These are phyloP conservation scores for Ceratonia siliqua DNA, from an alignment of 306 rosid genomes.

Conservation along the genomic window DNA sequence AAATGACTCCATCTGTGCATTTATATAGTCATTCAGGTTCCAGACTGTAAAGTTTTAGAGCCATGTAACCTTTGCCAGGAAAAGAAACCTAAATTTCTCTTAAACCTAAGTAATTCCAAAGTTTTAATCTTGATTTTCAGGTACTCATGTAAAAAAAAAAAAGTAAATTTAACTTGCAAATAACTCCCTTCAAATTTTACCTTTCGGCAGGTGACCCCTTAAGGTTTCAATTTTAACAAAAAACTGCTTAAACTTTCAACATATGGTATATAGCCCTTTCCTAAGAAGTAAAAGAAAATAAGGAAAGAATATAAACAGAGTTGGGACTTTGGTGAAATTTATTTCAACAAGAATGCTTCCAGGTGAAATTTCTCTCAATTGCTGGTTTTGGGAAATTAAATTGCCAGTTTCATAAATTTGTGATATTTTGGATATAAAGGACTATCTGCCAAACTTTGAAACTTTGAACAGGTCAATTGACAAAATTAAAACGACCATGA, in stretches of 20 bases:
- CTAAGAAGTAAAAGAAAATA: neutral
- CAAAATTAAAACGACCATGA: neutral
- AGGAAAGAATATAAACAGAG: neutral
- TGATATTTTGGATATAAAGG: neutral
- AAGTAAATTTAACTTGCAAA: neutral
- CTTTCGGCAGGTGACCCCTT: neutral
- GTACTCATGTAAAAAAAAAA: neutral
- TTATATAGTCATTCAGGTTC: neutral
- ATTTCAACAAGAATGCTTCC: neutral
- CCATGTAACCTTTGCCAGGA: neutral
- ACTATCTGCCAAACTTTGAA: neutral
- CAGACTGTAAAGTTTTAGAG: neutral
- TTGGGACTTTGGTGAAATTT: neutral
- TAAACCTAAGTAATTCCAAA: neutral
- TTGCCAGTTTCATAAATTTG: neutral
- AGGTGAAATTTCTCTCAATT: neutral
- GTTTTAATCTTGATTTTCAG: neutral
- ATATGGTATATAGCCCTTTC: neutral
- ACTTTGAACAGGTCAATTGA: neutral
- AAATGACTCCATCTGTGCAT: slow-evolving; percentile 16
- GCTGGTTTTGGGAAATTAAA: neutral
- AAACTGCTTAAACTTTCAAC: neutral
- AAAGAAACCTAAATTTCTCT: slow-evolving; percentile 19
- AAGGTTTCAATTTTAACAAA: neutral
- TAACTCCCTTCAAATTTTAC: neutral